Evolutionary conservation across 768 basidiomycete genomes (phyloP), one percentile per base, ranked within the genome.

Genomic region (Termitomyces sp.): DNA sequence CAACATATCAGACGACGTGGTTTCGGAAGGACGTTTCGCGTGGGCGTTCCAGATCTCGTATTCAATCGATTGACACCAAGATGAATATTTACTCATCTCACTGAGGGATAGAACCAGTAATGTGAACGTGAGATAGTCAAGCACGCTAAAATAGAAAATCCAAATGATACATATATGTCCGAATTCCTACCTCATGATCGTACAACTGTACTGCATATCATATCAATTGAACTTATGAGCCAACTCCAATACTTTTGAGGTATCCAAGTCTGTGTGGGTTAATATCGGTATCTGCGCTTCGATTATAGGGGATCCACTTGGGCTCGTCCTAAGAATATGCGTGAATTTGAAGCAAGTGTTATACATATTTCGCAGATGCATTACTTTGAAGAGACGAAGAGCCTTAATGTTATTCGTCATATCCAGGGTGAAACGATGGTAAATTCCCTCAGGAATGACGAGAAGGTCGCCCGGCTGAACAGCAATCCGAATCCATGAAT

Each of bases 371-470:
- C 2, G 47, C 7, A 20, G 3, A 50, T 20, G 29, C 63, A 74
- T 38, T 60, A 86, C 92, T 84, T 94, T 85, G 85, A 96, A 97
- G 56, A 97, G 78, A 8, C 94, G 82, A 72, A 94, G 78, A 0
- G 89, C 89, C 66, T 86, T 85, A 74, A 95, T 87, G 38, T 76
- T 76, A 72, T 97, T 85, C 54, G 69, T 75, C 63, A 85, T 82
- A 70, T 96, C 94, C 15, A 97, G 84, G 0, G 92, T 96, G 78
- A 97, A 98, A 45, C 95, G 89, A 75, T 98, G 96, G 73, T 95
- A 97, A 67, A 96, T 94, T 0, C 94, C 94, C 17, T 92, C 84
- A 1, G 96, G 96, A 46, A 98, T 73, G 57, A 97, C 86, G 56
- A 97, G 74, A 52, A 98, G 81, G 70, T 97, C 96, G 2, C 94